Evolutionary conservation across 2,329 filamentous ascomycete genomes (phyloP).

Genomic region (Calonectria naviculata): DNA sequence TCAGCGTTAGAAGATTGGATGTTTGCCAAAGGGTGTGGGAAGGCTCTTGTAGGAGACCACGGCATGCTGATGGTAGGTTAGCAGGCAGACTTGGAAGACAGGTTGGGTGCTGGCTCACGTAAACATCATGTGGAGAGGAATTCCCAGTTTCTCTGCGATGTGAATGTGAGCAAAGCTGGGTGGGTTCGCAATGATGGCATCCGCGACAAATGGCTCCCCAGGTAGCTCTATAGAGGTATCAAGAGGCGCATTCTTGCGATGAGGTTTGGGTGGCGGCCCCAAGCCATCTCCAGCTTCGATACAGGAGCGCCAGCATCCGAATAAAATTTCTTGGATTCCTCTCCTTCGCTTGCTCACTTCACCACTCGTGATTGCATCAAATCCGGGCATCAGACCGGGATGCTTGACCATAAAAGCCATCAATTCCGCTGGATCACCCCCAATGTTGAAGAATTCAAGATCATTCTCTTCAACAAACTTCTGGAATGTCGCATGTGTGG

Average conservation of each 20-base stretch:
- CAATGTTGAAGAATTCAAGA: slow-evolving; percentile 81
- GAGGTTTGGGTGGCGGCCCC: slow-evolving; percentile 60
- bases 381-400: slow-evolving; percentile 84
- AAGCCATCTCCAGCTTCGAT: slow-evolving; percentile 80
- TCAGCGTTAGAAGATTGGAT: slow-evolving; percentile 82
- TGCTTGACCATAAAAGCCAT: slow-evolving; percentile 96
- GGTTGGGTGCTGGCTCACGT: slow-evolving; percentile 66
- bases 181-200: slow-evolving; percentile 83
- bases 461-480: slow-evolving; percentile 76
- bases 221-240: slow-evolving; percentile 46
- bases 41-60: slow-evolving; percentile 86
- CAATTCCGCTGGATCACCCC: slow-evolving; percentile 79
- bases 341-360: slow-evolving; percentile 80
- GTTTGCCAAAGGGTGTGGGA: slow-evolving; percentile 88
- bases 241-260: slow-evolving; percentile 59
- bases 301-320: slow-evolving; percentile 89
- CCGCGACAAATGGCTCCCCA: slow-evolving; percentile 80
- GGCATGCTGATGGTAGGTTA: slow-evolving; percentile 75
- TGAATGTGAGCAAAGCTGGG: slow-evolving; percentile 83
- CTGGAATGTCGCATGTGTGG: slow-evolving; percentile 77
- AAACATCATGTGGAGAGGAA: slow-evolving; percentile 88
- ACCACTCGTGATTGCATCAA: slow-evolving; percentile 80
- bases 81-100: not conserved
- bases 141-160: slow-evolving; percentile 78
- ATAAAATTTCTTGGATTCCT: slow-evolving; percentile 82